phyloP scores from a whole-genome alignment of 1,284 basidiomycete species.

The Vanrija sp. region DNA sequence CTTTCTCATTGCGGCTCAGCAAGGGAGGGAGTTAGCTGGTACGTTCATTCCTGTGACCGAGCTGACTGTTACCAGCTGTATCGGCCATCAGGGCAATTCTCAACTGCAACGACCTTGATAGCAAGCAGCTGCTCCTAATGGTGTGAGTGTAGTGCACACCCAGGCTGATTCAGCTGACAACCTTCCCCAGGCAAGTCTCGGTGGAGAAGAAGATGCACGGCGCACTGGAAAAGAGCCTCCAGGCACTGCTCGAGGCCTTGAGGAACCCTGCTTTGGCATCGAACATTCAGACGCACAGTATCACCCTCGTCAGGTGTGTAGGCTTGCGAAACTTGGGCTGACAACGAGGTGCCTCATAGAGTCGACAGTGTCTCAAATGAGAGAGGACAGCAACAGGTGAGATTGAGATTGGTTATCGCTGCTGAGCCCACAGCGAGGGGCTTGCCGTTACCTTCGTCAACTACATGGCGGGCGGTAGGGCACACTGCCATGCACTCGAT shows the following conservation, averaged over 20 bases:
- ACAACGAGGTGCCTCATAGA: slow-evolving; percentile 4
- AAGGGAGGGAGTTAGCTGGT: slow-evolving; percentile 5
- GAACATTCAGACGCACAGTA: background rate
- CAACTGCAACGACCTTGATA: slow-evolving; percentile 15
- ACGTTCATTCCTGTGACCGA: background rate
- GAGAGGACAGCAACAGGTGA: background rate
- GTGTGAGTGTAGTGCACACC: slow-evolving; percentile 1
- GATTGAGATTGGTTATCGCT: no score
- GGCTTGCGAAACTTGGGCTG: no score
- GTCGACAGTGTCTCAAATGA: slow-evolving; percentile 2
- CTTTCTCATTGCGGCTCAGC: slow-evolving; percentile 12
- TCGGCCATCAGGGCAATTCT: slow-evolving; percentile 14
- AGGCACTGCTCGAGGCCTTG: background rate
- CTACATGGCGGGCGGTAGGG: background rate
- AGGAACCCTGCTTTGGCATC: background rate
- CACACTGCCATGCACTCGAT: background rate
- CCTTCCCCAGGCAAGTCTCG: slow-evolving; percentile 2
- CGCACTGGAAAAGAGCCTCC: background rate
- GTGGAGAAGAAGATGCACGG: slow-evolving; percentile 39
- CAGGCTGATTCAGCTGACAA: background rate
- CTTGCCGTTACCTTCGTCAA: background rate
- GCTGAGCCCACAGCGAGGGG: background rate
- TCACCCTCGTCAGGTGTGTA: slow-evolving; percentile 2
- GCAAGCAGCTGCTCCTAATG: slow-evolving; percentile 17
- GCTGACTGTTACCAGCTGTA: background rate